Evolutionary conservation across 768 basidiomycete species (phyloP).

Genomic region (Lactifluus subvellereus): DNA sequence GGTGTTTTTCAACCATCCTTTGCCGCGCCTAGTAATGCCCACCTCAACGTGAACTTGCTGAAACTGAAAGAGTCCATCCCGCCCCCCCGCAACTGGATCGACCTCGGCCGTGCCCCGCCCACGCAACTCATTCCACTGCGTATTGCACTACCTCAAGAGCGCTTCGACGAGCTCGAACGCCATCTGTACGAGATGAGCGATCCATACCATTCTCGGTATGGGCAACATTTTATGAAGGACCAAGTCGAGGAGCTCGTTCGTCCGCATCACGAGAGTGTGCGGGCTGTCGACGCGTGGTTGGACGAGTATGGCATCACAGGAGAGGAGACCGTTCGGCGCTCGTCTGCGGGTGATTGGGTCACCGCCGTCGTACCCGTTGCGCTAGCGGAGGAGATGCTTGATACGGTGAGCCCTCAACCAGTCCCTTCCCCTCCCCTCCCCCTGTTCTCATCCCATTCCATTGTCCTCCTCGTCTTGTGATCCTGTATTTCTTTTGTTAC

Average conservation of each 20-base stretch:
- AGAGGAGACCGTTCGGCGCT: constrained; percentile 36
- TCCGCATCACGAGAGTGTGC: constrained; percentile 48
- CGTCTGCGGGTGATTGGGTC: constrained; percentile 68
- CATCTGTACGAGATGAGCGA: constrained; percentile 27
- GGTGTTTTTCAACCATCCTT: constrained; percentile 3
- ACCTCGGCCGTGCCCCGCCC: constrained; percentile 38
- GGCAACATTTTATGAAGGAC: constrained; percentile 49
- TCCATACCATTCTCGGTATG: constrained; percentile 28
- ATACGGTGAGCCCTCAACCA: constrained; percentile 44
- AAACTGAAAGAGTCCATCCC: constrained; percentile 20
- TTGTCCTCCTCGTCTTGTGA: neutral
- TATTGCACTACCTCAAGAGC: constrained; percentile 26
- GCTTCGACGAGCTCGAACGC: constrained; percentile 26
- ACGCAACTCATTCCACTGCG: constrained; percentile 48
- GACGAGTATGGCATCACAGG: constrained; percentile 47
- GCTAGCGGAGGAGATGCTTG: constrained; percentile 63
- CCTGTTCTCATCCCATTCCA: neutral
- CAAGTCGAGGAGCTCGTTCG: constrained; percentile 58
- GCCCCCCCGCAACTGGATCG: constrained; percentile 46
- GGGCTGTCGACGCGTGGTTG: constrained; percentile 58
- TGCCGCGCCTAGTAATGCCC: neutral
- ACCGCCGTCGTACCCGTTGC: constrained; percentile 51
- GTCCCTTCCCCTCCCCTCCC: neutral
- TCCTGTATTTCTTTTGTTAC: neutral
- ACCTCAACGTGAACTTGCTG: neutral